phyloP scores from a whole-genome alignment of 495 filamentous ascomycete genomes.

The Talaromyces nanjingensis region DNA sequence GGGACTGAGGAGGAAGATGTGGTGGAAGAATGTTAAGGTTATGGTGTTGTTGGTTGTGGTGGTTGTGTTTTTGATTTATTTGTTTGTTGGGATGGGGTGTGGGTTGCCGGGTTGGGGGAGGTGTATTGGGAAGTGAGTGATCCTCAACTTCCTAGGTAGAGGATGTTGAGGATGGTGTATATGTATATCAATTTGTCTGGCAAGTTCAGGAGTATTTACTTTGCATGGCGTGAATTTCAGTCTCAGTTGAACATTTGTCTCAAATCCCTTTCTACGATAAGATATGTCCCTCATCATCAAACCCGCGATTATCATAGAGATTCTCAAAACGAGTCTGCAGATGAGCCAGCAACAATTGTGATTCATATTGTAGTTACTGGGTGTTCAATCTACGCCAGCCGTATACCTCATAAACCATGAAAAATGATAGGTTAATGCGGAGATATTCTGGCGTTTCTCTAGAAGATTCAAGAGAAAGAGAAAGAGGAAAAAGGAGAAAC shows the following conservation, averaged over 20 bases:
- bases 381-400: slow-evolving; percentile 38
- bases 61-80: slow-evolving; percentile 73
- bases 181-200: not conserved
- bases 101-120: slow-evolving; percentile 56
- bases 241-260: not conserved
- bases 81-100: slow-evolving; percentile 69
- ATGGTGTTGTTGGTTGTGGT: slow-evolving; percentile 84
- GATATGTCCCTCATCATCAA: slow-evolving; percentile 49
- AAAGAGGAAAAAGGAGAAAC: not conserved
- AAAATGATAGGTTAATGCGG: slow-evolving; percentile 35
- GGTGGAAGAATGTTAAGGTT: slow-evolving; percentile 98
- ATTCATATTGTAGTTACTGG: slow-evolving; percentile 6
- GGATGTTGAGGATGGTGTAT: not conserved
- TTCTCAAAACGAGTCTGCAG: slow-evolving; percentile 47
- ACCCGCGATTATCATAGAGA: slow-evolving; percentile 26
- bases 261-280: not conserved
- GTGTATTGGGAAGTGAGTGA: slow-evolving; percentile 29
- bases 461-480: not conserved
- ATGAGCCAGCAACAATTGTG: slow-evolving; percentile 28
- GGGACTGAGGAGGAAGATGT: slow-evolving; percentile 86
- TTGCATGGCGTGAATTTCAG: slow-evolving; percentile 3
- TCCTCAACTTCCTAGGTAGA: not conserved
- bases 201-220: not conserved
- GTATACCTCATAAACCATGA: slow-evolving; percentile 48
- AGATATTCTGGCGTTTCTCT: slow-evolving; percentile 38